Base-by-base conservation (phyloP, 257 asterid species). In the Rehmannia glutinosa region DNA sequence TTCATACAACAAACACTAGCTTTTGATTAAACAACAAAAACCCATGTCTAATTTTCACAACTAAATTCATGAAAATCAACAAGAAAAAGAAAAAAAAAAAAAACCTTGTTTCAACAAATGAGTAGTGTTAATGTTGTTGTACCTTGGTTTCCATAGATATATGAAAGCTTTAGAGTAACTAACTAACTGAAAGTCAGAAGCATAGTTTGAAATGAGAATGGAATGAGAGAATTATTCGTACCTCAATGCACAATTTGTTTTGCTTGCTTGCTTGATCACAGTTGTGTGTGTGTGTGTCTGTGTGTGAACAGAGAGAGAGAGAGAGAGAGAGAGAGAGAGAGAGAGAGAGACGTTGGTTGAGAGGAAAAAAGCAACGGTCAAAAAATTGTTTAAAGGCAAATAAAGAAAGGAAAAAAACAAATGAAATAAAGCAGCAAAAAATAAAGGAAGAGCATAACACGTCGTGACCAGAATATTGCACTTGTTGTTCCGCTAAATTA, bases 261-360 rank as follows among this genome's bases (percentile, higher is more conserved):
- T 39, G 68, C 53, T 76, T 23, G 51, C 51, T 38, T 43, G 71
- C 50, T 71, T 54, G 78, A 63, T 72, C 77, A 76, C 64, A 56
- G 59, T 8, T 16, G 69, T n/a, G 8, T 60, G 72, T 64, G 78
- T 61, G 66, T 23, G 43, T n/a, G n/a, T n/a, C n/a, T n/a, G n/a
- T n/a, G n/a, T n/a, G n/a, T n/a, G n/a, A n/a, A n/a, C n/a, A n/a
- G n/a, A n/a, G n/a, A n/a, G n/a, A n/a, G n/a, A n/a, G 0, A 62
- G 0, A n/a, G n/a, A n/a, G n/a, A n/a, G n/a, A n/a, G n/a, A n/a
- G n/a, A n/a, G n/a, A n/a, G n/a, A n/a, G n/a, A n/a, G 81, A 68
- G 82, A 70, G 76, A 71, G 77, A 70, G 80, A 78, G 78, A 78
- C 73, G 82, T 69, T 79, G 67, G 81, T 42, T n/a, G 54, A 52